These are phyloP conservation scores for Triadica sebifera DNA, from an alignment of 345 rosid genomes.

Conservation along the genomic window DNA sequence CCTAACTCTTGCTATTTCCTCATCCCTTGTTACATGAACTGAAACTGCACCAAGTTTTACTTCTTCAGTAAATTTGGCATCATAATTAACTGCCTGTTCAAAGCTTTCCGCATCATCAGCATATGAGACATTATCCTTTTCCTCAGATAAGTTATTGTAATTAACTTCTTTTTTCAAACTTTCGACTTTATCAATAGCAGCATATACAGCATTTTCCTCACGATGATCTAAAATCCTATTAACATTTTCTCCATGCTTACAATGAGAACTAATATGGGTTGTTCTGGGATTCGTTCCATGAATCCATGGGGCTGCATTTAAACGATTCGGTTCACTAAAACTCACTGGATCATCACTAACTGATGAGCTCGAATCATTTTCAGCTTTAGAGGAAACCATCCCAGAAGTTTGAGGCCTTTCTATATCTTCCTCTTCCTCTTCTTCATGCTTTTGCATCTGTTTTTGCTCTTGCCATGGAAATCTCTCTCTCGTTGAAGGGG, in stretches of 20 bases:
- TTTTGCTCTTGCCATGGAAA: slow-evolving; percentile 71
- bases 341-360: slow-evolving; percentile 30
- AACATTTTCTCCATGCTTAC: slow-evolving; percentile 16
- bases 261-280: slow-evolving; percentile 25
- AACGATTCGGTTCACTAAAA: slow-evolving; percentile 24
- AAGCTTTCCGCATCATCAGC: slow-evolving; percentile 15
- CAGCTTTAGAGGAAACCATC: slow-evolving; percentile 22
- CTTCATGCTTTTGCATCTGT: slow-evolving; percentile 20
- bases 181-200: slow-evolving; percentile 17
- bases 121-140: background rate
- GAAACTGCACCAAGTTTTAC: slow-evolving; percentile 1
- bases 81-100: slow-evolving; percentile 17
- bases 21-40: background rate
- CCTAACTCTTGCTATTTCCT: background rate
- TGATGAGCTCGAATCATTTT: slow-evolving; percentile 21
- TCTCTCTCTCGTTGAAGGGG: slow-evolving; percentile 43
- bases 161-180: slow-evolving; percentile 17
- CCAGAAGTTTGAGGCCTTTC: slow-evolving; percentile 26
- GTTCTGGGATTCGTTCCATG: slow-evolving; percentile 36
- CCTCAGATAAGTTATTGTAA: background rate
- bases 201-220: slow-evolving; percentile 12
- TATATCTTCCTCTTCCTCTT: slow-evolving; percentile 17
- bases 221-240: slow-evolving; percentile 5
- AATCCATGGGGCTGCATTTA: slow-evolving; percentile 62
- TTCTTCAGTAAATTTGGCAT: background rate